Percentiles rank a stretch among this genome's conserved stretches.
Conservation (phyloP, 2,329 filamentous ascomycete genomes). For the Phyllosticta citrichinensis region DNA sequence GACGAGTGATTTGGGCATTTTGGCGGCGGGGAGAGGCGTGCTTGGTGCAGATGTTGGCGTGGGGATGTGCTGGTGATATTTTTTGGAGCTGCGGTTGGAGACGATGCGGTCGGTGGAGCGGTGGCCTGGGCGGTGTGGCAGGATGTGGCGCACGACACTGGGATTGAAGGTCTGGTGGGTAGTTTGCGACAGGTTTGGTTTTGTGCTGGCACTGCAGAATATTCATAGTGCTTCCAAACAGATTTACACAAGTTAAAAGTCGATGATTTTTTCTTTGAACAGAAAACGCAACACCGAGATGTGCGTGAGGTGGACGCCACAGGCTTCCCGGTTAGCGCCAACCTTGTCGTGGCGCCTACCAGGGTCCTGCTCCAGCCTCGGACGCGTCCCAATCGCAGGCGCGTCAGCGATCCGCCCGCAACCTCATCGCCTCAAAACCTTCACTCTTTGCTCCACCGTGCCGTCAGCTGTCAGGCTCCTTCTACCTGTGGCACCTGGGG, state of each 20-base stretch:
- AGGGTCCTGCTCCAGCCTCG: not conserved
- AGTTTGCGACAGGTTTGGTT: not conserved
- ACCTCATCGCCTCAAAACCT: conserved; percentile 3
- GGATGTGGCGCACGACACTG: not conserved
- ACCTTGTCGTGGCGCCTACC: not conserved
- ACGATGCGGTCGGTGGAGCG: not conserved
- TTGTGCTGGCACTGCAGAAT: too few species aligned
- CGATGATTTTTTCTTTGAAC: too few species aligned
- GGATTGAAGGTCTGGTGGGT: not conserved
- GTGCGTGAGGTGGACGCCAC: not conserved
- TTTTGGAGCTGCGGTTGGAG: not conserved
- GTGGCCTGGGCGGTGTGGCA: not conserved
- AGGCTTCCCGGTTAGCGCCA: not conserved
- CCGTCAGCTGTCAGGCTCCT: not conserved
- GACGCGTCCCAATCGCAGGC: conserved; percentile 7
- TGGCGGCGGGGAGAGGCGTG: not conserved
- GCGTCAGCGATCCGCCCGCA: conserved; percentile 1
- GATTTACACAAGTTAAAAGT: too few species aligned
- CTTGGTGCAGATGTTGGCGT: not conserved
- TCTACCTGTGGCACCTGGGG: not conserved
- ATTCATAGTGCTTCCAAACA: too few species aligned
- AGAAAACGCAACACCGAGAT: not conserved
- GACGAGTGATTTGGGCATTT: conserved; percentile 65
- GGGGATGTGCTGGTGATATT: conserved; percentile 5
- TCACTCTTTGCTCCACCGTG: not conserved